Base-by-base conservation (phyloP, 2,329 filamentous ascomycete genomes). In the Westerdykella sp. region DNA sequence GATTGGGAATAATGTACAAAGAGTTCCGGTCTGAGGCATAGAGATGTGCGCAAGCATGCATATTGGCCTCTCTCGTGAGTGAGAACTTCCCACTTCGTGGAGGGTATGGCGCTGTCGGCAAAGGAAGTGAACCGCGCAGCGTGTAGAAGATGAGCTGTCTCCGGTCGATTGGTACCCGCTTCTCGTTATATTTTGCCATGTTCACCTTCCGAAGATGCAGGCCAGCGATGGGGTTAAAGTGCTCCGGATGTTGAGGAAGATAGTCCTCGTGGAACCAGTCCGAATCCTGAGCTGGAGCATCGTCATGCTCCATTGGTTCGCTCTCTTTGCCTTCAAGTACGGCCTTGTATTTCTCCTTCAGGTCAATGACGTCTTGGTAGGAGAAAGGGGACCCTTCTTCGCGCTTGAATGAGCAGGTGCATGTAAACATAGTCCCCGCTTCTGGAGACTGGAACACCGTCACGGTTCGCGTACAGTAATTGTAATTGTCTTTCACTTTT, bases 201-300 rank as follows among this genome's bases (percentile, higher is more conserved):
- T 78, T 71, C 15, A 72, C 72, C 54, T 77, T 79, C 13, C 70
- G 67, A 14, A 72, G 65, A 34, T 77, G 70, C 6, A 79, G 50
- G 1, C 70, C 70, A 1, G 64, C 67, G 37, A 72, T 68, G 1
- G 62, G 55, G 35, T 72, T 69, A 46, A 70, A 70, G 23, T 57
- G 45, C 2, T 62, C 59, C 3, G 62, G 65, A 34, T 66, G 55
- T 12, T 53, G 40, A 7, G 55, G 50, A 3, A 67, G 53, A 25
- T 60, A 55, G 11, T 59, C 51, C 45, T 65, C 54, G 35, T 65
- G 47, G 32, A 58, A 60, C 25, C 44, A 46, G 11, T 49, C 51
- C 1, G 51, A 58, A 34, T 60, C 59, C 15, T 51, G 49, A 18
- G 48, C 50, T 7, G 55, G 57, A 4, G 55, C 53, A 2, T 42